These are phyloP conservation scores for Candida tetrigidarum DNA, from an alignment of 1,139 yeast genomes.

Conservation along the genomic window DNA sequence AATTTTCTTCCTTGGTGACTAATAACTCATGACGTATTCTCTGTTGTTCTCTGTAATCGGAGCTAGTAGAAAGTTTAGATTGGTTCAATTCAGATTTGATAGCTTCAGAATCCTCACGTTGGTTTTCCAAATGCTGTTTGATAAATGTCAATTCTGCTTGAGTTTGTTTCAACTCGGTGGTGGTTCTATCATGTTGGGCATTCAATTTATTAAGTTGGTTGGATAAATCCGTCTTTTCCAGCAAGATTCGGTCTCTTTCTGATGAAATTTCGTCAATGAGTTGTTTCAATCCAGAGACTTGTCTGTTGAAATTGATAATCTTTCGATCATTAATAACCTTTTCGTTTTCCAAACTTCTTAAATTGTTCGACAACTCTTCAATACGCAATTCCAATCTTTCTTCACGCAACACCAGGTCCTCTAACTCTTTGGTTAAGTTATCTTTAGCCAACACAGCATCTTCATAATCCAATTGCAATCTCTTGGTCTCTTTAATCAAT, in stretches of 20 bases:
- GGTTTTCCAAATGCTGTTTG: constrained; percentile 41
- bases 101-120: constrained; percentile 35
- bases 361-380: constrained; percentile 50
- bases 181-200: constrained; percentile 48
- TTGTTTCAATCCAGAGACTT: constrained; percentile 54
- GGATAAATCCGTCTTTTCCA: constrained; percentile 52
- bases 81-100: constrained; percentile 40
- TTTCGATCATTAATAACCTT: constrained; percentile 47
- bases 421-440: constrained; percentile 56
- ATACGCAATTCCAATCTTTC: constrained; percentile 49
- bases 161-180: constrained; percentile 35
- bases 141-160: constrained; percentile 35
- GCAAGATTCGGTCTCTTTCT: constrained; percentile 55
- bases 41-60: constrained; percentile 41
- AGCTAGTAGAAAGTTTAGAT: constrained; percentile 34
- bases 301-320: constrained; percentile 52
- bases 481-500: constrained; percentile 65
- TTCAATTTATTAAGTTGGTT: constrained; percentile 46
- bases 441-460: constrained; percentile 50
- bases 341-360: constrained; percentile 51
- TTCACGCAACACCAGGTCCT: constrained; percentile 53
- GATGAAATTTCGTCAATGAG: constrained; percentile 52
- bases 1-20: constrained; percentile 47
- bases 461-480: constrained; percentile 64
- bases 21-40: constrained; percentile 42